Base-by-base conservation (phyloP, 371 early-diverging fungal genomes). In the Actinomortierella wolfii region DNA sequence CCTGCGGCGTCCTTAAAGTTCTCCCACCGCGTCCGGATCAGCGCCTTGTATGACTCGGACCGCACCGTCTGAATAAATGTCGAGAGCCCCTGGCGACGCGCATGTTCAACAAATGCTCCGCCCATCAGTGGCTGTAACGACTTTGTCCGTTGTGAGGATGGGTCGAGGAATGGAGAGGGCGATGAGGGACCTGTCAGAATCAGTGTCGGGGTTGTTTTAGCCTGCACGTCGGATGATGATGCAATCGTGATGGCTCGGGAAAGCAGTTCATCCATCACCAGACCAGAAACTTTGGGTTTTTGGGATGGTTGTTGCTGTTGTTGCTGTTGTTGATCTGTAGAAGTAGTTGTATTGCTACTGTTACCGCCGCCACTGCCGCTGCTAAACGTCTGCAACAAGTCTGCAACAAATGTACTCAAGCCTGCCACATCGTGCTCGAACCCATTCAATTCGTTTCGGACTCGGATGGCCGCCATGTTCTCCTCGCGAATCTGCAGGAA, bases 391-490 rank as follows among this genome's bases (percentile, higher is more conserved):
- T 0, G 61, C 45, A 13, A 67, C 41, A 73, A 25, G 20, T 62
- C 64, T 15, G 66, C 67, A 11, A 73, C 74, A 59, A 73, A 73
- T 20, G 61, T 57, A 54, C 48, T 55, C 49, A 73, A 56, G 42
- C 59, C 50, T 26, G 59, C 46, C 13, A 73, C 52, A 50, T 73
- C 63, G 1, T 39, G 45, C 14, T 46, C 23, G 20, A 59, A 67
- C 17, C 54, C 64, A n/a, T 56, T 60, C 46, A 73, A 51, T 14
- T 73, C 74, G 45, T 59, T 66, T 23, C 62, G 50, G 67, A 73
- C 62, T 51, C 74, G 56, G 15, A 73, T 73, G 18, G 74, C 59
- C 2, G 67, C 74, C 48, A 67, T 62, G 57, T 66, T 73, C 54
- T 73, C 74, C 3, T 62, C 66, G 8, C 59, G 52, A 24, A 73